Percentiles rank a stretch among this genome's conserved stretches.
phyloP scores from a whole-genome alignment of 2,329 filamentous ascomycete genomes.

The Calonectria ilicicola region DNA sequence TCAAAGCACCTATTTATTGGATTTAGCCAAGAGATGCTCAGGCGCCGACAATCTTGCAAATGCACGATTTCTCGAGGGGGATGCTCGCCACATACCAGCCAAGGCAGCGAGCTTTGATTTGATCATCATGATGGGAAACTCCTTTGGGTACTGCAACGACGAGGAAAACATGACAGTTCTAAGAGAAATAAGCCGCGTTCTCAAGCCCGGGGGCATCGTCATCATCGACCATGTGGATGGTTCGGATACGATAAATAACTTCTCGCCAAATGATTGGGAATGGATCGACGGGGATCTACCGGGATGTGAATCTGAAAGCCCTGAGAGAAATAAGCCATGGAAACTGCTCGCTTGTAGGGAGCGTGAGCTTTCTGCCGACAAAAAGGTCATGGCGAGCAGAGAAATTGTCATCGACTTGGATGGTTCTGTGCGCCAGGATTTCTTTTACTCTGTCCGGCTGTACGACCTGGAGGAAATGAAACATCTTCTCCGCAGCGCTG shows the following conservation, averaged over 20 bases:
- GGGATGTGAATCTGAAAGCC: neutral
- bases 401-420: conserved; percentile 3
- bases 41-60: neutral
- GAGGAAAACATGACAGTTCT: neutral
- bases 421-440: neutral
- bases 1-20: neutral
- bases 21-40: neutral
- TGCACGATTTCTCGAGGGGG: neutral
- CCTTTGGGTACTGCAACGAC: neutral
- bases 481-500: neutral
- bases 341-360: neutral
- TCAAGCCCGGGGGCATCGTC: neutral
- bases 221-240: neutral
- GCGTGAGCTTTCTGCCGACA: neutral
- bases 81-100: neutral
- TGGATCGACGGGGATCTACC: neutral
- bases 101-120: neutral
- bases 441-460: neutral
- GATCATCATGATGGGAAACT: neutral
- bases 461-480: neutral
- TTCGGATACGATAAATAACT: neutral
- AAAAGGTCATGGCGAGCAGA: neutral
- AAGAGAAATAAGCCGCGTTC: neutral
- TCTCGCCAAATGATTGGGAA: neutral
- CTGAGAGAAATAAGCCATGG: neutral